Evolutionary conservation across 2,329 filamentous ascomycete species (phyloP).

Genomic region (Calonectria multiphialidica): DNA sequence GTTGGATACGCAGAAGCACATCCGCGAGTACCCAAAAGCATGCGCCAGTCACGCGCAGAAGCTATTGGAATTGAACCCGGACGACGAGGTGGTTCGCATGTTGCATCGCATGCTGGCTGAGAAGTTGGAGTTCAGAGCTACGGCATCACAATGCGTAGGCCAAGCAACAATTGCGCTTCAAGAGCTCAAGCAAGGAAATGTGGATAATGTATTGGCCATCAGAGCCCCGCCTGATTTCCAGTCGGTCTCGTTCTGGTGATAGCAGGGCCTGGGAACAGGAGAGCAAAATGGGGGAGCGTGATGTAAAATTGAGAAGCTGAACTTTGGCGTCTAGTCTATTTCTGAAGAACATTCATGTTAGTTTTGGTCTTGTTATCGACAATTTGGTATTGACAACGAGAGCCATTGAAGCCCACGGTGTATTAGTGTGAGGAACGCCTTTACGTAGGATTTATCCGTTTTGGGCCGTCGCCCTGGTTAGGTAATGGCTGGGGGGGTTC

Average conservation of each 20-base stretch:
- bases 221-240: conserved; percentile 39
- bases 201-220: conserved; percentile 31
- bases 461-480: background rate
- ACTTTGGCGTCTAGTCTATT: background rate
- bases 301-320: background rate
- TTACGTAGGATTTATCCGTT: too few relatives aligned
- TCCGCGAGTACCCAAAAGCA: conserved; percentile 37
- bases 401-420: too few relatives aligned
- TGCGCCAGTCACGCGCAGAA: conserved; percentile 40
- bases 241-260: conserved; percentile 46
- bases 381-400: too few relatives aligned
- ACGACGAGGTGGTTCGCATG: conserved; percentile 39
- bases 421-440: too few relatives aligned
- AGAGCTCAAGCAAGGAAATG: background rate
- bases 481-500: background rate
- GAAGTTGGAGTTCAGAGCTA: conserved; percentile 32
- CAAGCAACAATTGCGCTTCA: background rate
- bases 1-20: conserved; percentile 28
- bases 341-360: background rate
- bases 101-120: conserved; percentile 36
- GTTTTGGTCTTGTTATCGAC: too few relatives aligned
- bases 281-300: background rate
- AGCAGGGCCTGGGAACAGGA: background rate
- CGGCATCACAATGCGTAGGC: conserved; percentile 36
- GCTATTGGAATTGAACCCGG: conserved; percentile 41